Evolutionary conservation across 1,284 basidiomycete species (phyloP).

Genomic region (Cutaneotrichosporon cavernicola): DNA sequence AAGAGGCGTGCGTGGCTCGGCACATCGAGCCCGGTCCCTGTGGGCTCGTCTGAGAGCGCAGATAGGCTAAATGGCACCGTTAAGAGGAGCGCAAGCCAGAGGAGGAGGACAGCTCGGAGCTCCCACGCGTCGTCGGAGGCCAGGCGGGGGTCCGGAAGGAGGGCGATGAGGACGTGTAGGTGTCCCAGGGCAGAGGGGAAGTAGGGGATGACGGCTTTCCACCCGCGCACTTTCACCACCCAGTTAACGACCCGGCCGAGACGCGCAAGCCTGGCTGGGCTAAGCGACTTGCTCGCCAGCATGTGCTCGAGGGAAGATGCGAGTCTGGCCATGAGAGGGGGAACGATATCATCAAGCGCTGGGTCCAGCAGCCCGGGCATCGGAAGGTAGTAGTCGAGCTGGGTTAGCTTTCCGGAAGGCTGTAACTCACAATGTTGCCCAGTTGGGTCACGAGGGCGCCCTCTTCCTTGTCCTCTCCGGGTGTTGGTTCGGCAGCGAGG

Average conservation of each 20-base stretch:
- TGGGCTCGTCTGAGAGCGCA: conserved; percentile 60
- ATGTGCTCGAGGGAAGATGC: conserved; percentile 59
- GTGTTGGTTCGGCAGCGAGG: conserved; percentile 54
- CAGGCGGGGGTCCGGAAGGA: conserved; percentile 52
- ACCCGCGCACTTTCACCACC: conserved; percentile 85
- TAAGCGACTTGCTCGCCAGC: conserved; percentile 31
- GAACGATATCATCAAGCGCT: conserved; percentile 78
- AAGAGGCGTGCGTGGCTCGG: conserved; percentile 70
- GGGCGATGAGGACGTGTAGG: conserved; percentile 69
- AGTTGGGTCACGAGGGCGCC: conserved; percentile 57
- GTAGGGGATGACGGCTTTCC: conserved; percentile 87
- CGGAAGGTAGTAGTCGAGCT: conserved; percentile 91
- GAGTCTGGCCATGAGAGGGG: conserved; percentile 70
- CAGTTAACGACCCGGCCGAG: conserved; percentile 71
- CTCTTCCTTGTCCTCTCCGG: conserved; percentile 56
- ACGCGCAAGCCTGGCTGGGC: conserved; percentile 56
- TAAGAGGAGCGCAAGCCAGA: conserved; percentile 92
- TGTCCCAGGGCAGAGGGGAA: conserved; percentile 88
- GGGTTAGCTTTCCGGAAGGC: conserved; percentile 1
- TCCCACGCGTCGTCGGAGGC: conserved; percentile 63
- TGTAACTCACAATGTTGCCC: conserved; percentile 45
- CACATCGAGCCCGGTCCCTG: conserved; percentile 58
- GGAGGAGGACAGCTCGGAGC: conserved; percentile 75
- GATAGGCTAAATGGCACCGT: conserved; percentile 90
- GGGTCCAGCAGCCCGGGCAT: conserved; percentile 94